A percentile compares a stretch with the other conserved stretches of the same genome.
Conservation (phyloP, 1,284 basidiomycete genomes). For the Trichosporon ovoides region DNA sequence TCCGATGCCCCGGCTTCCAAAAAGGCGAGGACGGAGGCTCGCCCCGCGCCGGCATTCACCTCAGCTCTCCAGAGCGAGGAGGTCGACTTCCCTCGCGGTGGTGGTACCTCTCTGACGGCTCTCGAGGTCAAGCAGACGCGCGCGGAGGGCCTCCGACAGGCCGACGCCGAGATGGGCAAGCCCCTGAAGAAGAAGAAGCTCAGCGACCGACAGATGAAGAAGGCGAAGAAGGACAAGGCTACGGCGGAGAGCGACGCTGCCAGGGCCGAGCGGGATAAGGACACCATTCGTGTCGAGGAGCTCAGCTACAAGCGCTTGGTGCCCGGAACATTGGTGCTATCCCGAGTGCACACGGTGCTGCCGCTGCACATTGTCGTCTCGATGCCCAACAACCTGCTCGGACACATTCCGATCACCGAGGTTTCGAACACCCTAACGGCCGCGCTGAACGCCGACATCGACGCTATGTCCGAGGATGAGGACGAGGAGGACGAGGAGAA, state of each 20-base stretch:
- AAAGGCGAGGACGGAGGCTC: conserved; percentile 17
- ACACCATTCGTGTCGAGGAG: conserved; percentile 62
- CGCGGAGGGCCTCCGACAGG: conserved; percentile 78
- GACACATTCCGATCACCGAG: conserved; percentile 91
- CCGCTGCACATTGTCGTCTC: conserved; percentile 88
- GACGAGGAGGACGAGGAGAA: conserved; percentile 49
- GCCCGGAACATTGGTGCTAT: conserved; percentile 79
- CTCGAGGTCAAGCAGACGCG: conserved; percentile 83
- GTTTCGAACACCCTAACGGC: conserved; percentile 78
- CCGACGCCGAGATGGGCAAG: conserved; percentile 60
- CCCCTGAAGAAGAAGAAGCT: conserved; percentile 34
- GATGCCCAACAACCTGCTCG: conserved; percentile 89
- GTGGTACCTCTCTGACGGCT: conserved; percentile 67
- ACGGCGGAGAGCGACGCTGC: conserved; percentile 53
- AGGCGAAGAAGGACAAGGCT: conserved; percentile 51
- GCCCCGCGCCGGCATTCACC: conserved; percentile 42
- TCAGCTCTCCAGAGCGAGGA: conserved; percentile 60
- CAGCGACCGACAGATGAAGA: conserved; percentile 37
- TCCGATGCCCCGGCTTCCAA: conserved; percentile 14
- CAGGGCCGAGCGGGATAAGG: conserved; percentile 43
- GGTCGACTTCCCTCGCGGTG: conserved; percentile 89
- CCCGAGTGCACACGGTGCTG: conserved; percentile 78
- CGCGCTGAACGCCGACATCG: conserved; percentile 51
- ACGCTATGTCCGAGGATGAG: conserved; percentile 48
- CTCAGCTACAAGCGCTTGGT: conserved; percentile 90